These are phyloP conservation scores for Sphaerobolus stellatus DNA, from an alignment of 1,284 basidiomycete genomes.

Conservation along the genomic window DNA sequence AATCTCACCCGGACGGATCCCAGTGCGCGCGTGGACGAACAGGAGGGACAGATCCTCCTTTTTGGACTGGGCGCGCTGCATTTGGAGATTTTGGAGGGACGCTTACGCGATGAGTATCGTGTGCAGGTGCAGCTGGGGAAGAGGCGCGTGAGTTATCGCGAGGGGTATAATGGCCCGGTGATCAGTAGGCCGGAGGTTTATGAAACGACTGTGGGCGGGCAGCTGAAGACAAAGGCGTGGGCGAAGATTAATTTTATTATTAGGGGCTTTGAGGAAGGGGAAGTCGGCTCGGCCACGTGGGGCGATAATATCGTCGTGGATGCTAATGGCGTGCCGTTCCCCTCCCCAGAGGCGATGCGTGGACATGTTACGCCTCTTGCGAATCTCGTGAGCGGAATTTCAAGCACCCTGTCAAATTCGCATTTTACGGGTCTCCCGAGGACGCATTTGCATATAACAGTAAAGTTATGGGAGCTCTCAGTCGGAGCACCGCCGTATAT, in stretches of 20 bases:
- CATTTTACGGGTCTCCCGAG: constrained; percentile 71
- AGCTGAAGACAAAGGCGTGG: constrained; percentile 36
- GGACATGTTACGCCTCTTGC: constrained; percentile 37
- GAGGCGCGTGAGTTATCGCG: constrained; percentile 79
- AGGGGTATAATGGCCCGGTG: constrained; percentile 50
- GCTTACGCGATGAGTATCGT: constrained; percentile 78
- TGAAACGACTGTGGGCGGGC: constrained; percentile 60
- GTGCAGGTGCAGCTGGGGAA: constrained; percentile 75
- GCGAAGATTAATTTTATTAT: constrained; percentile 55
- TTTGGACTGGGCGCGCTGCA: constrained; percentile 85
- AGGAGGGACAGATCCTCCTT: constrained; percentile 81
- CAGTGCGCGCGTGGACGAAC: constrained; percentile 72
- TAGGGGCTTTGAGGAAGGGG: constrained; percentile 50
- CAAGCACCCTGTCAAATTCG: constrained; percentile 69
- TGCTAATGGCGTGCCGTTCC: constrained; percentile 48
- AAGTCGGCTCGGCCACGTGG: constrained; percentile 66
- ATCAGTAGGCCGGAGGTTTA: constrained; percentile 16
- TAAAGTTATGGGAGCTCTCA: constrained; percentile 46
- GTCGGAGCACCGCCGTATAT: constrained; percentile 46
- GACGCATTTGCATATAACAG: constrained; percentile 57
- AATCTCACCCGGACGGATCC: constrained; percentile 84
- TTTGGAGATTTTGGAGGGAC: constrained; percentile 81
- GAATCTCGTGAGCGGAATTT: constrained; percentile 64
- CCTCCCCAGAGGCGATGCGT: constrained; percentile 42
- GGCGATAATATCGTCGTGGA: constrained; percentile 71